A percentile compares a stretch with the other conserved stretches of the same genome.
These are phyloP conservation scores for Cystobasidium pallidum DNA, from an alignment of 1,284 basidiomycete genomes.

Conservation along the genomic window DNA sequence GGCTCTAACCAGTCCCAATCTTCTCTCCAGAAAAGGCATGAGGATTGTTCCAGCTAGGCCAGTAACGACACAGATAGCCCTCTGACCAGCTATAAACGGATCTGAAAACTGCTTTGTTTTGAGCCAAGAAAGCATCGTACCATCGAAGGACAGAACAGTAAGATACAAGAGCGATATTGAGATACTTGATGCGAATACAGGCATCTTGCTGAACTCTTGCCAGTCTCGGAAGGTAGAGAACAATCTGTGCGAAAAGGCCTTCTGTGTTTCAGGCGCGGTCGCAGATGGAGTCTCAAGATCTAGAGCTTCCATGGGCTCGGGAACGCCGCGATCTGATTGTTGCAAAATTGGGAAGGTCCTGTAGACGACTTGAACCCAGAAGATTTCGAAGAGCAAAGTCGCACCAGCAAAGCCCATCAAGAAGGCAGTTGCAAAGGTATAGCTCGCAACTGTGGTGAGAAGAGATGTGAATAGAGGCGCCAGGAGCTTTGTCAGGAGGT, in stretches of 20 bases:
- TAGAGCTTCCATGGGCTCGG: neutral
- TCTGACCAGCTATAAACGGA: conserved; percentile 64
- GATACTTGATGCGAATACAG: conserved; percentile 61
- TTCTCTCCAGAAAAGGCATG: conserved; percentile 59
- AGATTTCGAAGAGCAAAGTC: conserved; percentile 54
- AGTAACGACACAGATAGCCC: conserved; percentile 60
- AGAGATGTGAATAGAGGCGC: conserved; percentile 65
- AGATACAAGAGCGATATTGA: conserved; percentile 63
- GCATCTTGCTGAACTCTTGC: conserved; percentile 60
- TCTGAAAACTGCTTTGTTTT: conserved; percentile 61
- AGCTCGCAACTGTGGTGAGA: conserved; percentile 58
- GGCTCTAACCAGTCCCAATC: conserved; percentile 59
- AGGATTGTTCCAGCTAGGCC: conserved; percentile 59
- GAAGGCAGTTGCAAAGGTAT: conserved; percentile 52
- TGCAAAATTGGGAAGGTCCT: conserved; percentile 54
- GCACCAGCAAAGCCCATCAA: conserved; percentile 53
- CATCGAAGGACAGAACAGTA: conserved; percentile 62
- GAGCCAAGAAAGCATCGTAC: conserved; percentile 62
- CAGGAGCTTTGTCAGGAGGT: conserved; percentile 64
- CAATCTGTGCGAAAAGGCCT: neutral
- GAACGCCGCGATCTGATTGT: conserved; percentile 12
- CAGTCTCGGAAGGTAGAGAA: conserved; percentile 56
- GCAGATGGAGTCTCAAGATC: neutral
- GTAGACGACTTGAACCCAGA: conserved; percentile 58
- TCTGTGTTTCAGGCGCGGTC: neutral